phyloP scores from a whole-genome alignment of 1,284 basidiomycete species.

The Apiotrichum gamsii region DNA sequence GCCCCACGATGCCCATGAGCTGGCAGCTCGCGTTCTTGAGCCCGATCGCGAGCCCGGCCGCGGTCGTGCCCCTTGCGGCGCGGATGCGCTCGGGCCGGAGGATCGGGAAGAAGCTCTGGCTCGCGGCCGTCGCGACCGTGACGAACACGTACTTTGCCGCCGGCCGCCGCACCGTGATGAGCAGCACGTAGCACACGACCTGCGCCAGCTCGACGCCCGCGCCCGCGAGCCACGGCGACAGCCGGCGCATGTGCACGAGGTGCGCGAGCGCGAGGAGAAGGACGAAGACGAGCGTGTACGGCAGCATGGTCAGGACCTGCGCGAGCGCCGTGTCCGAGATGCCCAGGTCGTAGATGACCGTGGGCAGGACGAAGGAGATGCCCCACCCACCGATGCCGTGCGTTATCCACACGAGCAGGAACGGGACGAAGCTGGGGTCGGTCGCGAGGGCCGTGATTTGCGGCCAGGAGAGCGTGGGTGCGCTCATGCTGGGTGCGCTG shows the following conservation, averaged over 20 bases:
- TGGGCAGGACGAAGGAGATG: constrained; percentile 10
- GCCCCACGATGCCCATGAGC: constrained; percentile 10
- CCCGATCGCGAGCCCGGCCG: constrained; percentile 8
- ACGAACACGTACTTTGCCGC: constrained; percentile 8
- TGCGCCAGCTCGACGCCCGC: background rate
- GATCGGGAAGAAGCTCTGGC: constrained; percentile 8
- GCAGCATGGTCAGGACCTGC: constrained; percentile 14
- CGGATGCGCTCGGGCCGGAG: constrained; percentile 12
- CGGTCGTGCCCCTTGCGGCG: constrained; percentile 3
- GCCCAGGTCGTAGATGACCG: constrained; percentile 10
- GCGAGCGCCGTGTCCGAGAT: constrained; percentile 6
- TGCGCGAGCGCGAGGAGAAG: constrained; percentile 6
- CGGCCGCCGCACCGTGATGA: background rate
- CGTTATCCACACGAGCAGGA: constrained; percentile 10
- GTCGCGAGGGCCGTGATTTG: background rate
- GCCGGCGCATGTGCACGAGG: background rate
- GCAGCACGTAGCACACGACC: constrained; percentile 10
- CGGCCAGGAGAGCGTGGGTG: background rate
- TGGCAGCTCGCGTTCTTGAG: constrained; percentile 5
- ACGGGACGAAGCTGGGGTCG: constrained; percentile 3
- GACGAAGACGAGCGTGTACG: constrained; percentile 13
- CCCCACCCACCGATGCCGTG: constrained; percentile 13
- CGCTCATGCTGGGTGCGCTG: constrained; percentile 1
- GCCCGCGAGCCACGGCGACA: constrained; percentile 4
- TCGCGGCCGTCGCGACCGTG: constrained; percentile 6